phyloP scores from a whole-genome alignment of 2,329 filamentous ascomycete species.

The Botrytis deweyae region DNA sequence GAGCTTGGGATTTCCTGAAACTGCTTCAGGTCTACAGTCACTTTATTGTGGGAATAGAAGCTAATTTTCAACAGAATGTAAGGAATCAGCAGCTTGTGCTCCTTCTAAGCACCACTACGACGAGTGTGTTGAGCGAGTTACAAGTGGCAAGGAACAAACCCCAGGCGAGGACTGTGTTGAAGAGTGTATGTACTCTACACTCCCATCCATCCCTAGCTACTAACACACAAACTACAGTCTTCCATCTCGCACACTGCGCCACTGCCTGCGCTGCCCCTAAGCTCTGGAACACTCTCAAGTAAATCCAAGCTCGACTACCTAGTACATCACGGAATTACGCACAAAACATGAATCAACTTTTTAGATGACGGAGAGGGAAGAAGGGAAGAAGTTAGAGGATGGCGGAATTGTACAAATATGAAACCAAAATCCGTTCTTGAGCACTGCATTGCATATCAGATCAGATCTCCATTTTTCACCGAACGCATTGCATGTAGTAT shows the following conservation, averaged over 20 bases:
- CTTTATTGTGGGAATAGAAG: slow-evolving; percentile 9
- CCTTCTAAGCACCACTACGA: slow-evolving; percentile 97
- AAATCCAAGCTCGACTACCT: slow-evolving; percentile 45
- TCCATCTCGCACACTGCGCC: slow-evolving; percentile 97
- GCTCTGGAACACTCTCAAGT: slow-evolving; percentile 91
- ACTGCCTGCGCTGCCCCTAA: slow-evolving; percentile 91
- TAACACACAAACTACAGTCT: slow-evolving; percentile 60
- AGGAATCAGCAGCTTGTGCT: slow-evolving; percentile 79
- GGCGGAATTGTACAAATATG: slow-evolving; percentile 33
- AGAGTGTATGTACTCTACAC: slow-evolving; percentile 75
- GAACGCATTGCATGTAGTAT: slow-evolving; percentile 38
- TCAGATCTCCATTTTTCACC: slow-evolving; percentile 27
- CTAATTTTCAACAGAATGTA: slow-evolving; percentile 67
- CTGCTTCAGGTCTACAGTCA: background rate
- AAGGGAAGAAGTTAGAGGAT: slow-evolving; percentile 19
- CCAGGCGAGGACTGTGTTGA: slow-evolving; percentile 95
- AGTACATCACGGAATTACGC: slow-evolving; percentile 22
- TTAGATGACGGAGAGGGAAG: slow-evolving; percentile 28
- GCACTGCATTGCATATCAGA: slow-evolving; percentile 32
- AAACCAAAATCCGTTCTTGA: slow-evolving; percentile 33
- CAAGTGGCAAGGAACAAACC: slow-evolving; percentile 58
- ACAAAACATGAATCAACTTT: slow-evolving; percentile 17
- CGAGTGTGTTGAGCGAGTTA: slow-evolving; percentile 95
- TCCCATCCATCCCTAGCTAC: background rate
- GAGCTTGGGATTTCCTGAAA: background rate